phyloP scores from a whole-genome alignment of 257 asterid genomes.

The Solanum acaule region DNA sequence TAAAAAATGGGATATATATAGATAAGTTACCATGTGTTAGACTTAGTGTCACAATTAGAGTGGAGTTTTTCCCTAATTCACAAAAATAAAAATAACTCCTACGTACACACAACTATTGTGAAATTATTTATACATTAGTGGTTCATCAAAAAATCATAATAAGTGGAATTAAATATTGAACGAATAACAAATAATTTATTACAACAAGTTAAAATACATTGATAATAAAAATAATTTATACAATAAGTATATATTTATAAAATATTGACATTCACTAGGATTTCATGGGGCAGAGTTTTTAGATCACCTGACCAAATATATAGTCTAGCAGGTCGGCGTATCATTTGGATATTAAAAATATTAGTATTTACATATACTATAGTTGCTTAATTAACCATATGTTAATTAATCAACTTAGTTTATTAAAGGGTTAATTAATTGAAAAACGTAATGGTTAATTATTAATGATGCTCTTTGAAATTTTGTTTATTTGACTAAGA shows the following conservation, averaged over 20 bases:
- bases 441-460: background rate
- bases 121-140: background rate
- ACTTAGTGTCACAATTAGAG: background rate
- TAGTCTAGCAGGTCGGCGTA: background rate
- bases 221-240: background rate
- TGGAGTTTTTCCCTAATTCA: background rate
- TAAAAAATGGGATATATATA: background rate
- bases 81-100: background rate
- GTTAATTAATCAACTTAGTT: background rate
- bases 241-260: background rate
- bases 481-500: slow-evolving; percentile 37
- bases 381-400: background rate
- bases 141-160: background rate
- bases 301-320: background rate
- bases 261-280: background rate
- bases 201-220: background rate
- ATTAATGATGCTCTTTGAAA: slow-evolving; percentile 27
- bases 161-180: background rate
- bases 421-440: background rate
- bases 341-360: background rate
- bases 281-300: background rate
- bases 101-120: background rate
- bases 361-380: background rate
- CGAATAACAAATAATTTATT: background rate
- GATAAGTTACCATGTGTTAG: background rate